Evolutionary conservation across 495 filamentous ascomycete species (phyloP).

Genomic region (Aspergillus indologenus): DNA sequence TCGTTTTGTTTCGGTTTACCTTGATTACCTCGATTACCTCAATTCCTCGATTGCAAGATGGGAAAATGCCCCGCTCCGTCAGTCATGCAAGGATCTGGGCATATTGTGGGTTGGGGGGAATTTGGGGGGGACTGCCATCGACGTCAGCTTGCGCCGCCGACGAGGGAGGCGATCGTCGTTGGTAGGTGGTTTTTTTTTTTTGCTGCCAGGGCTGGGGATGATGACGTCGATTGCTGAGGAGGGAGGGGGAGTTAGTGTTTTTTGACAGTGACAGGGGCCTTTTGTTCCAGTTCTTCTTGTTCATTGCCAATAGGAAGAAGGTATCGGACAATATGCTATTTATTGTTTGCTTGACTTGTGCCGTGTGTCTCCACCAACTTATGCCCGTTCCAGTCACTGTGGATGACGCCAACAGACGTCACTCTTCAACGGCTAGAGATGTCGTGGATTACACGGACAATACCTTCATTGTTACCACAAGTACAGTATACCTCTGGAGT

Average conservation of each 20-base stretch:
- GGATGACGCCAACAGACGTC: neutral
- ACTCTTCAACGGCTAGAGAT: neutral
- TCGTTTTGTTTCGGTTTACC: neutral
- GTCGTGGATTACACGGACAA: neutral
- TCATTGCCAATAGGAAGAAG: no score
- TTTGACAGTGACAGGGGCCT: neutral
- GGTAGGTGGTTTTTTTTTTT: no score
- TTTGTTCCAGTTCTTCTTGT: no score
- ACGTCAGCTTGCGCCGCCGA: neutral
- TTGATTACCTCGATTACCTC: neutral
- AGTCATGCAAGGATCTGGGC: neutral
- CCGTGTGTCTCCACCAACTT: neutral
- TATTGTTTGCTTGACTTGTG: neutral
- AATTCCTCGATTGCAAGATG: no score
- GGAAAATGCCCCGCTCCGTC: neutral
- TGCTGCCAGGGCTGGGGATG: neutral
- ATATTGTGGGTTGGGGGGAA: neutral
- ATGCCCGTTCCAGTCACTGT: neutral
- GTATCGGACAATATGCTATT: neutral
- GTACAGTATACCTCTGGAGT: no score
- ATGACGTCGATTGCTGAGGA: neutral
- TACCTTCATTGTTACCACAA: neutral
- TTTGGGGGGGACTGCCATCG: neutral
- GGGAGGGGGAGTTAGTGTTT: neutral
- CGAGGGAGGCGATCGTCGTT: neutral